These are phyloP conservation scores for Xylaria sp. DNA, from an alignment of 2,329 filamentous ascomycete species.

Conservation along the genomic window DNA sequence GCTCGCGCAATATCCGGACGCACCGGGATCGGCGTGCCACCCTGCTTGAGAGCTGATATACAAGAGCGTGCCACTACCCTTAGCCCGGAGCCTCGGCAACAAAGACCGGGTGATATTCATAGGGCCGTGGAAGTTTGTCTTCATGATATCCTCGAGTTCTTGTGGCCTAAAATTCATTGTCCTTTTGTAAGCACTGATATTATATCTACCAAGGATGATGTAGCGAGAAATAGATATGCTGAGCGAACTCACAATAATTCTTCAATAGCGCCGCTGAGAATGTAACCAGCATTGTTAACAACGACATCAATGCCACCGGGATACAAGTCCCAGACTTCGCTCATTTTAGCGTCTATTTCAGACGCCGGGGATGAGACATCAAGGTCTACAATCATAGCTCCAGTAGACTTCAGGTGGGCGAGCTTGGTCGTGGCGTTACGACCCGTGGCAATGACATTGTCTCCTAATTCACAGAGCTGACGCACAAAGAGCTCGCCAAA, in stretches of 20 bases:
- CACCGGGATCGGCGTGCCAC: constrained; percentile 50
- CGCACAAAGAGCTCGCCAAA: constrained; percentile 54
- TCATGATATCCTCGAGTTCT: constrained; percentile 46
- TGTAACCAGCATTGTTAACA: constrained; percentile 55
- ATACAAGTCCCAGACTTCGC: constrained; percentile 39
- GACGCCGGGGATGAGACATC: constrained; percentile 43
- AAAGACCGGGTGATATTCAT: constrained; percentile 52
- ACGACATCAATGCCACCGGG: constrained; percentile 52
- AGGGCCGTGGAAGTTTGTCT: constrained; percentile 55
- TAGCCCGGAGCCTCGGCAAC: constrained; percentile 49
- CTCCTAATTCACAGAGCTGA: constrained; percentile 52
- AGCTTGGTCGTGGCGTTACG: constrained; percentile 51
- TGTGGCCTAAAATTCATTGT: constrained; percentile 36
- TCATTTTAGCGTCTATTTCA: constrained; percentile 42
- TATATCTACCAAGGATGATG: too few relatives aligned
- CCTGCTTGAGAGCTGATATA: constrained; percentile 53
- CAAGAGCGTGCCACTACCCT: constrained; percentile 48
- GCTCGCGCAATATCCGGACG: constrained; percentile 42
- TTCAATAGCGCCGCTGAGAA: constrained; percentile 48
- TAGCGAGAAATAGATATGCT: not conserved
- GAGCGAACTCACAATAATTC: constrained; percentile 42
- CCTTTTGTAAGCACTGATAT: not conserved
- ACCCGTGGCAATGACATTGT: constrained; percentile 56
- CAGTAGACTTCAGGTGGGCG: constrained; percentile 51
- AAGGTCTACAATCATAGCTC: constrained; percentile 48